A percentile compares a stretch with the other conserved stretches of the same genome.
phyloP scores from a whole-genome alignment of 495 filamentous ascomycete species.

The Hypoxylon subgilvum region DNA sequence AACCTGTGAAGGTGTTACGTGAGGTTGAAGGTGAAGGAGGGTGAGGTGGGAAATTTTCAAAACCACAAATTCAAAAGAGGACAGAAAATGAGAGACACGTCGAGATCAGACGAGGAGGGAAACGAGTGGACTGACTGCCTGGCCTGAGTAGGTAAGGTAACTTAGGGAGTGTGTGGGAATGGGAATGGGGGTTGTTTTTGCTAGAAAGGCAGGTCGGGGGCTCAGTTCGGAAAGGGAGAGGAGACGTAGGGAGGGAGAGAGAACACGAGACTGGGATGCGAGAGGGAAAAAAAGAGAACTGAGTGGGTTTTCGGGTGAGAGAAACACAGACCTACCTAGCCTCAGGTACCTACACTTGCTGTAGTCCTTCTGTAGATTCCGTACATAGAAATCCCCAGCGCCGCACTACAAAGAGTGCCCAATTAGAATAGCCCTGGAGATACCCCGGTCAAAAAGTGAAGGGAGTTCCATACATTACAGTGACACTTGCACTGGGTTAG shows the following conservation, averaged over 20 bases:
- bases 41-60: conserved; percentile 20
- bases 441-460: no score
- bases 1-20: conserved; percentile 20
- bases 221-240: conserved; percentile 29
- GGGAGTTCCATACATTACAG: no score
- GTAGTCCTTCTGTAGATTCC: no score
- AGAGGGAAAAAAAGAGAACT: no score
- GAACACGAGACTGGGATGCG: conserved; percentile 28
- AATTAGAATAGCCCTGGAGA: no score
- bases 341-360: conserved; percentile 5
- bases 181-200: conserved; percentile 40
- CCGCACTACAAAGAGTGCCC: no score
- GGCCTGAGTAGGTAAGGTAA: conserved; percentile 38
- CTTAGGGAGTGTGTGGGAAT: conserved; percentile 35
- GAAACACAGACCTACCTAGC: conserved; percentile 8
- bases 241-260: conserved; percentile 6
- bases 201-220: conserved; percentile 32
- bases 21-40: conserved; percentile 7
- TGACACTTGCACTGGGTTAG: neutral
- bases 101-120: conserved; percentile 41
- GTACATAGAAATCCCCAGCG: no score
- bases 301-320: conserved; percentile 20
- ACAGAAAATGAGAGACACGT: conserved; percentile 38
- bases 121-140: conserved; percentile 42
- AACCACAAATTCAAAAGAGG: conserved; percentile 34